Evolutionary conservation across 306 rosid genomes (phyloP), one percentile per base, ranked within the genome.

Genomic region (Glycine latifolia): DNA sequence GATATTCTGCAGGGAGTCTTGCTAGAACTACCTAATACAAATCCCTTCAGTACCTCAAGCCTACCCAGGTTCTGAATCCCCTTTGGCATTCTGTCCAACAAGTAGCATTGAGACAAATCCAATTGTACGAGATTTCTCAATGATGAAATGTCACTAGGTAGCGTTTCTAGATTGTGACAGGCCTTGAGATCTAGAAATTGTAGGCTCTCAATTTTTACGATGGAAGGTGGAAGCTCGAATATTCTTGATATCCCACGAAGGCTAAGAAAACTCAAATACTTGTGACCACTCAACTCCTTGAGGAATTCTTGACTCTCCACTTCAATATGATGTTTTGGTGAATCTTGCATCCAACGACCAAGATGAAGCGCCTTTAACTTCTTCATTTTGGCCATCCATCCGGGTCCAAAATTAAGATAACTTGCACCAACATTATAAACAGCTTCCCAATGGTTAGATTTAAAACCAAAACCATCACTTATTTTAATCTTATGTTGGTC

Each of bases 1-100:
- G 33, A 7, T 5, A 88, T 20, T 54, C 50, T 62, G 17, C 79
- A 52, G 6, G 82, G 33, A 49, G 62, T 54, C 7, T 13, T 37
- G 47, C 3, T 39, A 0, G 46, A 7, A 35, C 15, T 8, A 1
- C 80, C 87, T 5, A 83, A 47, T 0, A 85, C 15, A 67, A 88
- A 88, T 12, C 91, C 91, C 54, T 88, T 83, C 5, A 88, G 84
- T 0, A 81, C 89, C 77, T 80, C 77, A 1, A 88, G 81, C 0
- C 79, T 47, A 0, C 37, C 8, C 6, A 88, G 84, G 3, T 68
- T 68, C 1, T 72, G 62, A 6, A 88, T 20, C 37, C 87, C 91
- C 61, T 43, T 83, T 0, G 91, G 91, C 80, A 85, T 77, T 49
- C 61, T 75, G 4, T 80, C 91, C 52, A 88, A 77, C 66, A 88